Evolutionary conservation across 1,284 basidiomycete genomes (phyloP), one percentile per base, ranked within the genome.

Genomic region (Ustilago crameri): DNA sequence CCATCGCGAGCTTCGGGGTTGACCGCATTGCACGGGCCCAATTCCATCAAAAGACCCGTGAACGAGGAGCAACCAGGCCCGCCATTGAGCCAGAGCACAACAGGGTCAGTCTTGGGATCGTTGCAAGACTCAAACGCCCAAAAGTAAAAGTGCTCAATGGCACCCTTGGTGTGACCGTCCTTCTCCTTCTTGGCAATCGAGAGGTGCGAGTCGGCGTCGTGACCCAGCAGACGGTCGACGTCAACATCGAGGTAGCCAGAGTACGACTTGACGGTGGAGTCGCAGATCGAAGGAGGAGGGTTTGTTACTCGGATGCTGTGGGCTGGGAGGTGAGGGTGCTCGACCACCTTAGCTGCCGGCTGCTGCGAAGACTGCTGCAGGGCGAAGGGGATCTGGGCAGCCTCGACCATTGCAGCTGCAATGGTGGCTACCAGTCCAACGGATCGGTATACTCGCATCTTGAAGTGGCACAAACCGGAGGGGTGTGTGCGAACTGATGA

Each of bases 71-170:
- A 80, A n/a, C 76, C 76, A 2, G 79, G 79, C 3, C 80, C 80
- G 12, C 80, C 81, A 48, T 81, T 83, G 15, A 83, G 58, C 81
- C 80, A 83, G 15, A 83, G 73, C 9, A 79, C 74, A 4, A 77
- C 66, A 3, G 81, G 81, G 37, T 83, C 80, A 9, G 50, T 74
- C 22, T 57, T 63, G 27, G 78, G 76, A 27, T 81, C 62, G 50
- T 70, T 70, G 27, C 81, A 74, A 22, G 75, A 79, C 51, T 80
- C 79, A 38, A 83, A 83, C 0, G 76, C 79, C 80, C 80, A 82
- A 58, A 83, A 83, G 71, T 82, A 83, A 35, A 83, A 83, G 60
- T 83, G 81, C 55, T 83, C 81, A 34, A 78, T 67, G 27, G 76
- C 67, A 7, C 80, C 81, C 20, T 66, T 66, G n/a, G 37, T 58